These are phyloP conservation scores for Dryadomyces sulphureus DNA, from an alignment of 2,329 filamentous ascomycete species.

Conservation along the genomic window DNA sequence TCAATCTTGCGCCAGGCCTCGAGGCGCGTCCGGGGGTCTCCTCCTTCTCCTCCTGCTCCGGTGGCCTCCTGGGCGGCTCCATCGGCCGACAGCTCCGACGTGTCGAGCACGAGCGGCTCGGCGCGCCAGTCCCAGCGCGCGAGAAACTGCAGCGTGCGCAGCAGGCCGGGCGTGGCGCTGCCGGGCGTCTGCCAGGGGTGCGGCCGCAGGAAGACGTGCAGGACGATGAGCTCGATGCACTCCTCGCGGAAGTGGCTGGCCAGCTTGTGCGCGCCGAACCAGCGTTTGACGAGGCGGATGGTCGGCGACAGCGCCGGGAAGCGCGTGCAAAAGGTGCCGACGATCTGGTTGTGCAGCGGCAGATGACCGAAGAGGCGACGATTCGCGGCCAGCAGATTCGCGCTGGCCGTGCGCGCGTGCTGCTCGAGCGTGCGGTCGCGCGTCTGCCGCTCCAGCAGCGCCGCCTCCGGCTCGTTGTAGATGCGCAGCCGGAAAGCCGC, in stretches of 20 bases:
- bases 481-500: slow-evolving; percentile 73
- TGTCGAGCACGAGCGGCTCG: slow-evolving; percentile 68
- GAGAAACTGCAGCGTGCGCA: slow-evolving; percentile 66
- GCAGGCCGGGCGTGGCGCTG: slow-evolving; percentile 63
- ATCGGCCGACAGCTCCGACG: slow-evolving; percentile 28
- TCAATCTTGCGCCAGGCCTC: slow-evolving; percentile 80
- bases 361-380: slow-evolving; percentile 57
- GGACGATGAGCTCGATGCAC: slow-evolving; percentile 69
- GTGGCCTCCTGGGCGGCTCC: slow-evolving; percentile 13
- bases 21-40: slow-evolving; percentile 41
- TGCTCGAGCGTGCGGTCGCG: slow-evolving; percentile 58
- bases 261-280: slow-evolving; percentile 77
- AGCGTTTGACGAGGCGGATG: slow-evolving; percentile 74
- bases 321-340: slow-evolving; percentile 67
- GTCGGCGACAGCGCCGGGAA: slow-evolving; percentile 67
- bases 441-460: slow-evolving; percentile 61
- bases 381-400: slow-evolving; percentile 53
- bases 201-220: slow-evolving; percentile 65
- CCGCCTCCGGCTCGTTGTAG: slow-evolving; percentile 75
- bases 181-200: slow-evolving; percentile 69
- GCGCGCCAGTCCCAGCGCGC: slow-evolving; percentile 85
- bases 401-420: slow-evolving; percentile 51
- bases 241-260: slow-evolving; percentile 62
- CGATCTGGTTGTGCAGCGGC: slow-evolving; percentile 67
- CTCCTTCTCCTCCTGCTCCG: neutral